These are phyloP conservation scores for Stagonosporopsis tanaceti DNA, from an alignment of 2,329 filamentous ascomycete genomes.

Conservation along the genomic window DNA sequence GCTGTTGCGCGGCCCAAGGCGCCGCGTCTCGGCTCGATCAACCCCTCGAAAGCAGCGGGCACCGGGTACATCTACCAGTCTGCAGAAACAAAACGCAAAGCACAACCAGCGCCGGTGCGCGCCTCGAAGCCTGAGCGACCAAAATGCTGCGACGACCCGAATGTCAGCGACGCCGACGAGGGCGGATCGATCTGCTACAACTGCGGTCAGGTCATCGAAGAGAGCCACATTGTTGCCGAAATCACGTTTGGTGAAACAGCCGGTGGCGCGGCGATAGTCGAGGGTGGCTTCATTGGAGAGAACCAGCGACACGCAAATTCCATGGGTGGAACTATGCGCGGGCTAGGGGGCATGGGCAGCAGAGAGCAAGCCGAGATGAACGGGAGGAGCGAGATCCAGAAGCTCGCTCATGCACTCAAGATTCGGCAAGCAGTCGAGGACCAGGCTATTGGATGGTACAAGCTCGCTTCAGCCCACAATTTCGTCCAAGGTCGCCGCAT, in stretches of 20 bases:
- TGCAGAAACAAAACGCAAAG: slow-evolving; percentile 30
- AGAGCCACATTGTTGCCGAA: slow-evolving; percentile 90
- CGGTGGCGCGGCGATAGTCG: slow-evolving; percentile 85
- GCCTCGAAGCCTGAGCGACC: slow-evolving; percentile 24
- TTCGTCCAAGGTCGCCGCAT: slow-evolving; percentile 75
- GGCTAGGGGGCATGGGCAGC: slow-evolving; percentile 60
- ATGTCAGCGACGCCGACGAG: slow-evolving; percentile 33
- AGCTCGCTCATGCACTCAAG: slow-evolving; percentile 50
- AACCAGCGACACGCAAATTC: slow-evolving; percentile 81
- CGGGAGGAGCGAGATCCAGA: slow-evolving; percentile 55
- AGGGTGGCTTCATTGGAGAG: slow-evolving; percentile 86
- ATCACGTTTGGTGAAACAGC: slow-evolving; percentile 89
- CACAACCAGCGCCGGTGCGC: slow-evolving; percentile 29
- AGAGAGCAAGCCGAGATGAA: slow-evolving; percentile 70
- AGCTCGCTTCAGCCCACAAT: slow-evolving; percentile 65
- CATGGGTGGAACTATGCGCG: slow-evolving; percentile 59
- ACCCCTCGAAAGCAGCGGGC: slow-evolving; percentile 26
- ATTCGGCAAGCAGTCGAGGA: slow-evolving; percentile 48
- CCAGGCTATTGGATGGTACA: slow-evolving; percentile 54
- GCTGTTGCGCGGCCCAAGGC: slow-evolving; percentile 27
- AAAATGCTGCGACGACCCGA: slow-evolving; percentile 41
- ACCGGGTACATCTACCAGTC: slow-evolving; percentile 29
- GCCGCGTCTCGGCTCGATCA: slow-evolving; percentile 39
- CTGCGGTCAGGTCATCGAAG: slow-evolving; percentile 84
- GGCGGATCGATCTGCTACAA: slow-evolving; percentile 66